These are phyloP conservation scores for Penstemon davidsonii DNA, from an alignment of 257 asterid species.

Conservation along the genomic window DNA sequence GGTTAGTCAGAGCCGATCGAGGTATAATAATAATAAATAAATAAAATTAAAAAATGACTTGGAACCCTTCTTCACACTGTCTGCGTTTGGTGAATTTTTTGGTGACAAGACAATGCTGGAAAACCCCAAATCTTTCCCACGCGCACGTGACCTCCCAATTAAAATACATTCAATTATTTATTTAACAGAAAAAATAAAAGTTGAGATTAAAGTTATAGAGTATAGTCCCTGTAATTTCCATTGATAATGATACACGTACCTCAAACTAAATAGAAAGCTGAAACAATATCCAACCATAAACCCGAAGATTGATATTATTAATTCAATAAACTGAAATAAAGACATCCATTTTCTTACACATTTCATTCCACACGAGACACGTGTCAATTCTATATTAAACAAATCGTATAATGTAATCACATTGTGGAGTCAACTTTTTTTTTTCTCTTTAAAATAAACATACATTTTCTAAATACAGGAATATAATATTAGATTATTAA, in stretches of 20 bases:
- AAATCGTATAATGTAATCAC: too few relatives aligned
- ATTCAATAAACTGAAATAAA: too few relatives aligned
- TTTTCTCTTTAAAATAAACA: too few relatives aligned
- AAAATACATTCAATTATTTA: too few relatives aligned
- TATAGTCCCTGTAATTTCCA: slow-evolving; percentile 20
- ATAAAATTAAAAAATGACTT: not conserved
- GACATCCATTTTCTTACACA: too few relatives aligned
- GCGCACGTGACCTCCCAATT: slow-evolving; percentile 23
- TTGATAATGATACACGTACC: slow-evolving; percentile 21
- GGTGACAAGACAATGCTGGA: slow-evolving; percentile 18
- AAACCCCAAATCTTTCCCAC: slow-evolving; percentile 11
- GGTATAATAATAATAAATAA: not conserved
- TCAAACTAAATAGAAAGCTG: slow-evolving; percentile 33
- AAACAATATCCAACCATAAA: slow-evolving; percentile 25
- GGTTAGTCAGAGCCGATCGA: too few relatives aligned
- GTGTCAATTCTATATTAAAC: too few relatives aligned
- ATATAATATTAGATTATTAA: too few relatives aligned
- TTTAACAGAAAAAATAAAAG: not conserved
- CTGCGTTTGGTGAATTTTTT: slow-evolving; percentile 29
- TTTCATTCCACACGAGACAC: too few relatives aligned
- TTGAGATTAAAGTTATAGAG: not conserved
- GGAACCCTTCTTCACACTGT: not conserved
- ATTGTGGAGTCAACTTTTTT: too few relatives aligned
- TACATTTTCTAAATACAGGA: too few relatives aligned
- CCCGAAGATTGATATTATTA: not conserved